Evolutionary conservation across 306 rosid genomes (phyloP), one percentile per base, ranked within the genome.

Genomic region (Heteromeles arbutifolia): DNA sequence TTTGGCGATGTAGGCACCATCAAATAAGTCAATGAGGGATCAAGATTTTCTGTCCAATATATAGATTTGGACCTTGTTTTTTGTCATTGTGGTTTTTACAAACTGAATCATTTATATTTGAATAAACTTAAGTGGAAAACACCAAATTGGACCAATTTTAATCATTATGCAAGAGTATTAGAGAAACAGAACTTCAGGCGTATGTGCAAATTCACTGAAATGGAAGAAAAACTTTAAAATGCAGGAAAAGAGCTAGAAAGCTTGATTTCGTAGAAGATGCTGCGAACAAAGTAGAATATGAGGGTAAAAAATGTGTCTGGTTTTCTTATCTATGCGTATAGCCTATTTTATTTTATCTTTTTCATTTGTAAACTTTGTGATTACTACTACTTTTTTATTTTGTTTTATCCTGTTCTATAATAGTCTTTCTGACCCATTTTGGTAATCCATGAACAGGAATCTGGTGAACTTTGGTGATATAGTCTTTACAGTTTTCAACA

Each of bases 401-500:
- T 6, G 28, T 37, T 63, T 63, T 28, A 17, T 15, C 26, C 31
- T 63, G 5, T 7, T 56, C 10, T 24, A 6, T 17, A 25, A 39
- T 74, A 25, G 9, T 19, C 15, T 74, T 39, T 56, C 73, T 78
- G 69, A 78, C 52, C 19, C 4, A 21, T 72, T 29, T 43, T 34
- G 13, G 11, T 63, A 29, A 28, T 75, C 52, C 9, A 37, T 70
- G 70, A 29, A 62, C 86, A 64, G 74, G 80, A 74, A 45, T 64
- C 28, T 44, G 11, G 67, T 56, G 21, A 34, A 56, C 19, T 39
- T 34, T 59, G 43, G 67, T 43, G 31, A 25, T 50, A 24, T 28
- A 43, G 53, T 77, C 32, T 59, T 32, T 18, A 32, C 43, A 52
- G 54, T 57, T 7, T 28, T 50, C 31, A 66, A 57, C 72, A 10